phyloP scores from a whole-genome alignment of 805 yeast genomes.

The Metahyphopichia silvanorum region DNA sequence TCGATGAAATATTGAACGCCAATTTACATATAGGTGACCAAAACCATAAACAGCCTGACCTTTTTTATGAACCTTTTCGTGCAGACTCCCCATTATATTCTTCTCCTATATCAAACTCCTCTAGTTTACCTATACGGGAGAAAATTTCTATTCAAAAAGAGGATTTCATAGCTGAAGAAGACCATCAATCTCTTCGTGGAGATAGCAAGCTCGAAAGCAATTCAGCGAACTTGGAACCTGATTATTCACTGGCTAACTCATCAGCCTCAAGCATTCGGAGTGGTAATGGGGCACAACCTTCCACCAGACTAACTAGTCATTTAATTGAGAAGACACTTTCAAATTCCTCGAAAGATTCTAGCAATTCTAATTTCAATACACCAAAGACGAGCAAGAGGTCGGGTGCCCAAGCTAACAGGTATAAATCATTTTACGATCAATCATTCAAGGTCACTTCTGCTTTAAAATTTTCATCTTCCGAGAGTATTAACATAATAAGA shows the following conservation, averaged over 20 bases:
- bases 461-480: constrained; percentile 27
- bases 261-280: constrained; percentile 29
- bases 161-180: constrained; percentile 17
- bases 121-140: constrained; percentile 27
- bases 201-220: constrained; percentile 4
- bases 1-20: constrained; percentile 35
- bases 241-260: constrained; percentile 27
- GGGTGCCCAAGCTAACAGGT: constrained; percentile 44
- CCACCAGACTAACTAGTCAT: constrained; percentile 3
- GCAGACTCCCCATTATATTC: constrained; percentile 17
- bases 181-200: constrained; percentile 16
- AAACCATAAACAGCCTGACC: constrained; percentile 18
- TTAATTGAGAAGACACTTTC: constrained; percentile 31
- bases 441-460: constrained; percentile 43
- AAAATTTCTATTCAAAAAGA: too few relatives aligned
- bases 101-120: constrained; percentile 14
- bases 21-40: constrained; percentile 23
- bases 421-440: constrained; percentile 47
- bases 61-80: constrained; percentile 28
- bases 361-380: constrained; percentile 7
- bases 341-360: constrained; percentile 30
- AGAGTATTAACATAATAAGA: constrained; percentile 18
- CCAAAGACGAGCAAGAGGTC: constrained; percentile 22
- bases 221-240: constrained; percentile 2
- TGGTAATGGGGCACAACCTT: constrained; percentile 4